Evolutionary conservation across 2,329 filamentous ascomycete species (phyloP).

Genomic region (Beauveria asiatica): DNA sequence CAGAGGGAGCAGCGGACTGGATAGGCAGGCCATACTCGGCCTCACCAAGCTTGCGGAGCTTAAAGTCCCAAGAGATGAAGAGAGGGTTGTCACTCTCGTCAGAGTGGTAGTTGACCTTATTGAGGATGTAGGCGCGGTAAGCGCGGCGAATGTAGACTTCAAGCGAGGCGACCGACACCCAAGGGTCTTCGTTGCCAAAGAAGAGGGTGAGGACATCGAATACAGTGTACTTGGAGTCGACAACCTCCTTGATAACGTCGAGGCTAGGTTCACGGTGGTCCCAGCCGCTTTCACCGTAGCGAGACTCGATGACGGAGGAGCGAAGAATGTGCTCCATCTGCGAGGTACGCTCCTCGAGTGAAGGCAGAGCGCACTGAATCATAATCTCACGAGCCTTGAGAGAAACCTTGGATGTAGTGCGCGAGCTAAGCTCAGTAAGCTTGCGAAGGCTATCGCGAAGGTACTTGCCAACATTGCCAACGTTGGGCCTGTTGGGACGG

Average conservation of each 20-base stretch:
- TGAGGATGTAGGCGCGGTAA: constrained; percentile 90
- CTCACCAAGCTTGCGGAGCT: constrained; percentile 85
- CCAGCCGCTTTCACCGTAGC: constrained; percentile 94
- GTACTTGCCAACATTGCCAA: constrained; percentile 80
- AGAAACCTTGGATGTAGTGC: constrained; percentile 83
- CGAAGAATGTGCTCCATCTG: constrained; percentile 99
- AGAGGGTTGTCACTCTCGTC: constrained; percentile 59
- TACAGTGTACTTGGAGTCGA: constrained; percentile 97
- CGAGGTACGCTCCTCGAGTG: constrained; percentile 83
- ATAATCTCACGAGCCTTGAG: constrained; percentile 95
- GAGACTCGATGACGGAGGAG: constrained; percentile 91
- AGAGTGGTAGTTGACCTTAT: constrained; percentile 82
- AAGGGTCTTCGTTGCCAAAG: constrained; percentile 88
- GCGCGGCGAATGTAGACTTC: constrained; percentile 95
- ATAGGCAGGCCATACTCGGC: constrained; percentile 80
- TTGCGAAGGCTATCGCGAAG: constrained; percentile 75
- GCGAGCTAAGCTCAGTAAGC: constrained; percentile 77
- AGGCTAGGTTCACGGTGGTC: constrained; percentile 89
- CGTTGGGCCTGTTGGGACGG: constrained; percentile 85
- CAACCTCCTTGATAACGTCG: constrained; percentile 90
- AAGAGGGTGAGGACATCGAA: constrained; percentile 93
- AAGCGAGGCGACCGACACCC: constrained; percentile 86
- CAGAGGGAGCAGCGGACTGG: constrained; percentile 72
- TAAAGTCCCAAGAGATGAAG: constrained; percentile 92
- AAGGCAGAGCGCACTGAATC: constrained; percentile 94